A percentile compares a stretch with the other conserved stretches of the same genome.
These are phyloP conservation scores for Sphagnum magellanicum DNA, from an alignment of 228 moss, liverwort and hornwort genomes.

Conservation along the genomic window DNA sequence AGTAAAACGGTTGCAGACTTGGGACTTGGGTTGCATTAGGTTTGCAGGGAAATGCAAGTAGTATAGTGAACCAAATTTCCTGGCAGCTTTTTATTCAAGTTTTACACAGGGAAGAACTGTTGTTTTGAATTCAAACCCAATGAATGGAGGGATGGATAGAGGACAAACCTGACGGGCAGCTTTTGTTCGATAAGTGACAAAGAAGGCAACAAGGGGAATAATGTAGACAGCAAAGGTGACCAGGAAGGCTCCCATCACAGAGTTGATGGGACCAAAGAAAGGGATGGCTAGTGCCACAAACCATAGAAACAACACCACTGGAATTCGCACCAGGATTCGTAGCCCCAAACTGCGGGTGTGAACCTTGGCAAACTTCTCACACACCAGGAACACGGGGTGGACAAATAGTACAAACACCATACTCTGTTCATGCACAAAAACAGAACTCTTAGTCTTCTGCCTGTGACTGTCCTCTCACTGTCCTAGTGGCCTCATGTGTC, in stretches of 20 bases:
- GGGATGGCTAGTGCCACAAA: slow-evolving; percentile 62
- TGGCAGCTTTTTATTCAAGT: neutral
- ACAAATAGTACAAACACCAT: slow-evolving; percentile 44
- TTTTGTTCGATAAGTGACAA: slow-evolving; percentile 41
- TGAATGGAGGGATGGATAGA: neutral
- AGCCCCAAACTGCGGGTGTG: slow-evolving; percentile 24
- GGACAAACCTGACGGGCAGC: slow-evolving; percentile 45
- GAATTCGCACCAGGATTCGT: slow-evolving; percentile 32
- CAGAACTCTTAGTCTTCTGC: neutral
- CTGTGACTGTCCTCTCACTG: neutral
- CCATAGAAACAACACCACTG: slow-evolving; percentile 51
- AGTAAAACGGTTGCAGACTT: no score
- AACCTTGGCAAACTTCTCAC: slow-evolving; percentile 49
- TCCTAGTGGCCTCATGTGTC: no score
- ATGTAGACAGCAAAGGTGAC: slow-evolving; percentile 41
- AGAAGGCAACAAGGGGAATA: slow-evolving; percentile 49
- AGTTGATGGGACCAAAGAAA: slow-evolving; percentile 75
- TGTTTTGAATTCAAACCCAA: neutral
- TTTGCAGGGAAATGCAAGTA: no score
- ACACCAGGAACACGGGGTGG: slow-evolving; percentile 50
- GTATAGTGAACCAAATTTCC: neutral
- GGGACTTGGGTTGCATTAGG: no score
- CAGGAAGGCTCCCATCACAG: slow-evolving; percentile 58
- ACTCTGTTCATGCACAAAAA: slow-evolving; percentile 15
- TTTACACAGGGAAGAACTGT: neutral